Percentiles rank a stretch among this genome's conserved stretches.
These are phyloP conservation scores for Globisporangium solare DNA, from an alignment of 352 stramenopile species.

Conservation along the genomic window DNA sequence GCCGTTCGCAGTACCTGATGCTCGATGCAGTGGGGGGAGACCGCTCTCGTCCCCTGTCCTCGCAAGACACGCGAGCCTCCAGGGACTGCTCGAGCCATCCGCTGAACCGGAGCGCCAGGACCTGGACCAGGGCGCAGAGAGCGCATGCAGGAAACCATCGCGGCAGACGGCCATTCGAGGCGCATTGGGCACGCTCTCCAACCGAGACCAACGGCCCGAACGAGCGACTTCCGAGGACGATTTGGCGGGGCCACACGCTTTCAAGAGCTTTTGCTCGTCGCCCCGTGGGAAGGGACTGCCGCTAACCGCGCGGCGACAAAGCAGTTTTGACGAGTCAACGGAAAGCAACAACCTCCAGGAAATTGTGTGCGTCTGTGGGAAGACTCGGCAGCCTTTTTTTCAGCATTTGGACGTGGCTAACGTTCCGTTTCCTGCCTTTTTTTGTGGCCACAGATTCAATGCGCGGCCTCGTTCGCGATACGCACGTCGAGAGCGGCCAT, in stretches of 20 bases:
- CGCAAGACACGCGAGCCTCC: too few species aligned
- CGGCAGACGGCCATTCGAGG: conserved; percentile 33
- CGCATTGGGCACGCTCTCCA: conserved; percentile 14
- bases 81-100: too few species aligned
- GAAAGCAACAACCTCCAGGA: conserved; percentile 13
- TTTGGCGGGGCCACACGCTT: too few species aligned
- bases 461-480: conserved; percentile 48
- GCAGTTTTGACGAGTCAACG: not conserved
- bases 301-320: too few species aligned
- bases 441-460: conserved; percentile 23
- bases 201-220: not conserved
- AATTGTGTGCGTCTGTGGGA: conserved; percentile 13
- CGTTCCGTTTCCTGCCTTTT: not conserved
- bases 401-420: not conserved
- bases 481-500: conserved; percentile 31
- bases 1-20: too few species aligned
- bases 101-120: too few species aligned
- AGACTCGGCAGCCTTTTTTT: not conserved
- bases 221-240: too few species aligned
- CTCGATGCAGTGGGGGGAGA: too few species aligned
- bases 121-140: too few species aligned
- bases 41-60: too few species aligned
- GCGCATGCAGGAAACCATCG: conserved; percentile 10
- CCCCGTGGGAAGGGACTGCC: too few species aligned
- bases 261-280: not conserved